A percentile compares a stretch with the other conserved stretches of the same genome.
Conservation (phyloP, 805 yeast species). For the Yamadazyma philogaea region DNA sequence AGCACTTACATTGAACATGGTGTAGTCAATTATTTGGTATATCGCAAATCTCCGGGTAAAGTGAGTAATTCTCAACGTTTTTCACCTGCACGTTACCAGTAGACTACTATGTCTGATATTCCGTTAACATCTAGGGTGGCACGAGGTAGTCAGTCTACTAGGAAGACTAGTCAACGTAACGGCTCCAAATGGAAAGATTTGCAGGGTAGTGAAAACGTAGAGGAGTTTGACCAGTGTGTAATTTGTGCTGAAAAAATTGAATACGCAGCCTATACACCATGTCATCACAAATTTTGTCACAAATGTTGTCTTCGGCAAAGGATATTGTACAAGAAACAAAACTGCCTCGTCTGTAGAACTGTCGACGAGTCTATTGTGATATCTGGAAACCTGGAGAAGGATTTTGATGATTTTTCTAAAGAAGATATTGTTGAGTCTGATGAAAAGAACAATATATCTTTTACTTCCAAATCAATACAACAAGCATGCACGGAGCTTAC, state of each 20-base stretch:
- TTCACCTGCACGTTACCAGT: not conserved
- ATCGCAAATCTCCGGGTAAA: slow-evolving; percentile 5
- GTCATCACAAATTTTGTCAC: slow-evolving; percentile 84
- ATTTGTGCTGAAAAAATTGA: slow-evolving; percentile 76
- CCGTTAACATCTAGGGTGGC: slow-evolving; percentile 11
- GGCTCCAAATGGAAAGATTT: not conserved
- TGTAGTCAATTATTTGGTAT: not conserved
- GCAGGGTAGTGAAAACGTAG: slow-evolving; percentile 9
- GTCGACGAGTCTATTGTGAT: slow-evolving; percentile 58
- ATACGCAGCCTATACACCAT: slow-evolving; percentile 71
- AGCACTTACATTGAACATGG: slow-evolving; percentile 67
- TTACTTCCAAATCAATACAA: slow-evolving; percentile 51
- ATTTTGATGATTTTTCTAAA: slow-evolving; percentile 35
- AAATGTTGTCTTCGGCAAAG: slow-evolving; percentile 79
- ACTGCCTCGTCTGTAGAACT: slow-evolving; percentile 83
- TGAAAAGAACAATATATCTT: slow-evolving; percentile 53
- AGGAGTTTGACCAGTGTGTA: slow-evolving; percentile 55
- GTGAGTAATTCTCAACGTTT: slow-evolving; percentile 2
- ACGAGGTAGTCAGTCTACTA: not conserved
- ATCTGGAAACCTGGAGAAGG: slow-evolving; percentile 39
- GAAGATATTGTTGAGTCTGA: slow-evolving; percentile 32
- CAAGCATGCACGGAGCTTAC: slow-evolving; percentile 51
- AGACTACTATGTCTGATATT: slow-evolving; percentile 4
- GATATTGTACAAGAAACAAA: slow-evolving; percentile 67
- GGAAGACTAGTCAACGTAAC: not conserved